Conservation (phyloP, 306 rosid genomes). For the Pachyrhizus erosus region DNA sequence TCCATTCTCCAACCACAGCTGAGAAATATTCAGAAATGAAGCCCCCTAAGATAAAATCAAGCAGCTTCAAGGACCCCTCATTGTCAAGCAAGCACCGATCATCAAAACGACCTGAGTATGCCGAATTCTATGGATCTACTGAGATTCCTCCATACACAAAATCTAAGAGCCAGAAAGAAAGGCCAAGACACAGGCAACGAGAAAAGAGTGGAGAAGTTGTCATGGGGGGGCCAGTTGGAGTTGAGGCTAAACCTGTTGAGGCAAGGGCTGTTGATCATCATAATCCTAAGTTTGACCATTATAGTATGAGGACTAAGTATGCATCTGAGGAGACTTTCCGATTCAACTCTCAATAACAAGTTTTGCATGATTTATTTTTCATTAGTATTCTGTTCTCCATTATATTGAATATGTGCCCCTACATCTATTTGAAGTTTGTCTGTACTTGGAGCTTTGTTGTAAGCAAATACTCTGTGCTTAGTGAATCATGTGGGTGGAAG, state of each 20-base stretch:
- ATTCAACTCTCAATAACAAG: slow-evolving; percentile 46
- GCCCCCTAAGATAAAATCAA: slow-evolving; percentile 77
- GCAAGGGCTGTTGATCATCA: slow-evolving; percentile 58
- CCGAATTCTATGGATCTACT: slow-evolving; percentile 78
- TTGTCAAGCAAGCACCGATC: slow-evolving; percentile 78
- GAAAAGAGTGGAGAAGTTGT: slow-evolving; percentile 80
- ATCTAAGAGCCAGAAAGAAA: slow-evolving; percentile 87
- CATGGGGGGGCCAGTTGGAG: slow-evolving; percentile 56
- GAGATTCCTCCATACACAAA: slow-evolving; percentile 68
- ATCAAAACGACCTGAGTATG: slow-evolving; percentile 72
- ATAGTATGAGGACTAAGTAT: slow-evolving; percentile 75
- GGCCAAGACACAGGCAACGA: slow-evolving; percentile 80
- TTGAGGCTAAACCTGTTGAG: slow-evolving; percentile 64
- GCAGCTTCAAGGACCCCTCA: slow-evolving; percentile 85
- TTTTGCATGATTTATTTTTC: slow-evolving; percentile 24
- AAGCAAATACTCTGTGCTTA: slow-evolving; percentile 35
- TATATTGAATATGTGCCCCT: slow-evolving; percentile 45
- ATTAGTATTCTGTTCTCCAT: slow-evolving; percentile 38
- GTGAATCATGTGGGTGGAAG: slow-evolving; percentile 27
- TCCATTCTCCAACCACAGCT: slow-evolving; percentile 57
- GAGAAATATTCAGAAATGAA: slow-evolving; percentile 72
- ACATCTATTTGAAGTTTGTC: slow-evolving; percentile 35
- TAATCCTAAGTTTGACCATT: slow-evolving; percentile 66
- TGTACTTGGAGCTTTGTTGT: slow-evolving; percentile 39
- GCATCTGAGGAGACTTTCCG: slow-evolving; percentile 60